Evolutionary conservation across 2,329 filamentous ascomycete genomes (phyloP).

Genomic region (Fusarium domesticum): DNA sequence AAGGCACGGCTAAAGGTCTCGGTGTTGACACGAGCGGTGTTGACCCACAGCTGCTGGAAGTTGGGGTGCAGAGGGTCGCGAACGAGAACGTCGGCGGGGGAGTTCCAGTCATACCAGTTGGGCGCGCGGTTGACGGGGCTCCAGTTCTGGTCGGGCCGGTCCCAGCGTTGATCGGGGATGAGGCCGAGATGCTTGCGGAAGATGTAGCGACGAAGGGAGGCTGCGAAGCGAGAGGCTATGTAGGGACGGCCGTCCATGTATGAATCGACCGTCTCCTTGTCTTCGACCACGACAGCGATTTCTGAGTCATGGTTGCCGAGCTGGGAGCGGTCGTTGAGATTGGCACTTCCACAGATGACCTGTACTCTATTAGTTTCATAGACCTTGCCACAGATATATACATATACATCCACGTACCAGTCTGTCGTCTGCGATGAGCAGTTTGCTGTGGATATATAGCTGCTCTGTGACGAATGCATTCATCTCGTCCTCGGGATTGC

Average conservation of each 20-base stretch:
- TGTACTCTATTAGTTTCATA: neutral
- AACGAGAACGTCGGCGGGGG: conserved; percentile 64
- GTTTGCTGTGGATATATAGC: conserved; percentile 63
- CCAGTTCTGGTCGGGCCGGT: conserved; percentile 69
- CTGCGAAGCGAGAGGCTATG: conserved; percentile 70
- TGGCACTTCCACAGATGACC: conserved; percentile 70
- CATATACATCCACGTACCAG: conserved; percentile 47
- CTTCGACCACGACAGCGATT: conserved; percentile 85
- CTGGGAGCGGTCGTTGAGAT: conserved; percentile 65
- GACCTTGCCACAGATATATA: neutral
- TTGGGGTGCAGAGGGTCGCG: conserved; percentile 67
- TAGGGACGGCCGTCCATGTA: conserved; percentile 71
- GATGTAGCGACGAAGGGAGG: conserved; percentile 77
- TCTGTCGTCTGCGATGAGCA: conserved; percentile 78
- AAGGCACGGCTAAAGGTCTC: conserved; percentile 78
- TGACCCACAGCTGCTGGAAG: conserved; percentile 70
- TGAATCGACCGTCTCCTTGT: conserved; percentile 66
- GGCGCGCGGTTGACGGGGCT: conserved; percentile 66
- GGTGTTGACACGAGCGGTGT: conserved; percentile 73
- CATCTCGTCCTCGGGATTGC: conserved; percentile 54
- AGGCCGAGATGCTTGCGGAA: conserved; percentile 91
- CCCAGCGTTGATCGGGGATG: conserved; percentile 69
- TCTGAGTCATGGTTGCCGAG: conserved; percentile 83
- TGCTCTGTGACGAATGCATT: conserved; percentile 61
- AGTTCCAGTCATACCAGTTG: conserved; percentile 73